Evolutionary conservation across 2,329 filamentous ascomycete genomes (phyloP).

Genomic region (Penicillium verrucosum): DNA sequence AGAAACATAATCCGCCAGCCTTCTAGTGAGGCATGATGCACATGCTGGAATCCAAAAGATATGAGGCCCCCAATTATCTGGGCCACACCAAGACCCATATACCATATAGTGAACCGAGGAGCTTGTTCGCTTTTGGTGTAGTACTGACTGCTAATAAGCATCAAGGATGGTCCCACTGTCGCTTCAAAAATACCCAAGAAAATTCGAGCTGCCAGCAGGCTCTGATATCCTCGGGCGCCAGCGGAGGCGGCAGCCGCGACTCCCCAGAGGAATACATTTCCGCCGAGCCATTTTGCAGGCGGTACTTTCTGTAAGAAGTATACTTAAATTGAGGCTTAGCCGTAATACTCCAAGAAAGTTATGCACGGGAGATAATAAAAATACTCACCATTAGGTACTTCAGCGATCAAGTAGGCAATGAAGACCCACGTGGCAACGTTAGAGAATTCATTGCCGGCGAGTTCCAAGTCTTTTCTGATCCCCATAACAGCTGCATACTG

Average conservation of each 20-base stretch:
- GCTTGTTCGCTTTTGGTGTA: slow-evolving; percentile 58
- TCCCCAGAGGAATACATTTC: slow-evolving; percentile 57
- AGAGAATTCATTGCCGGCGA: slow-evolving; percentile 58
- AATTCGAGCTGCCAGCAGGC: slow-evolving; percentile 54
- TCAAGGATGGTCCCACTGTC: slow-evolving; percentile 58
- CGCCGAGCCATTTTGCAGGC: slow-evolving; percentile 50
- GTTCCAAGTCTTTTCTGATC: slow-evolving; percentile 51
- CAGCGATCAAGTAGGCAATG: slow-evolving; percentile 56
- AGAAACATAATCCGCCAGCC: slow-evolving; percentile 54
- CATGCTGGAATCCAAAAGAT: slow-evolving; percentile 55
- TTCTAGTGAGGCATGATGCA: slow-evolving; percentile 36
- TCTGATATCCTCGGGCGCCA: slow-evolving; percentile 53
- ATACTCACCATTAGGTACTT: slow-evolving; percentile 54
- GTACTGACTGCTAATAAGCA: slow-evolving; percentile 60
- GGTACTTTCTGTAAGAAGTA: slow-evolving; percentile 26
- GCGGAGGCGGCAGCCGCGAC: slow-evolving; percentile 42
- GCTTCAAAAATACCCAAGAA: slow-evolving; percentile 61
- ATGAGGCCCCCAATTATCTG: slow-evolving; percentile 43
- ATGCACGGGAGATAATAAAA: background rate
- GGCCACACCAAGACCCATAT: slow-evolving; percentile 57
- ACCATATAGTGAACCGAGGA: slow-evolving; percentile 61
- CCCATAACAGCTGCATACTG: slow-evolving; percentile 61
- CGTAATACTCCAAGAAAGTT: background rate
- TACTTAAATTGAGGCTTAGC: background rate
- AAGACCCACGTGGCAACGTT: slow-evolving; percentile 61